Conservation (phyloP, 2,329 filamentous ascomycete species). For the Aspergillus sp. region DNA sequence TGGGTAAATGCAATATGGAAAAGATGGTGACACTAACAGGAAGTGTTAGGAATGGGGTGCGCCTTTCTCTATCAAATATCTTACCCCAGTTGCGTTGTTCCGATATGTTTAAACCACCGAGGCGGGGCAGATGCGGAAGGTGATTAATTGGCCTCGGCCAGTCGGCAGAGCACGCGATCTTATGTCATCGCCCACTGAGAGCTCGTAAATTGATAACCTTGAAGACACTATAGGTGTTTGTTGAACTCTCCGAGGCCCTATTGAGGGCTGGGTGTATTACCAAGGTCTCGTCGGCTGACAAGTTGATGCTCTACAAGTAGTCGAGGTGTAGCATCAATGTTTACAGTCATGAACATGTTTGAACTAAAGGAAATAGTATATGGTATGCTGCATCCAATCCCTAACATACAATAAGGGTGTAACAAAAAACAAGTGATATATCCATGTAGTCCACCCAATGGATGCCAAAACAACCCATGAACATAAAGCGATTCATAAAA, state of each 20-base stretch:
- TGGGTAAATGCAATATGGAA: not conserved
- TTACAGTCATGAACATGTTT: not conserved
- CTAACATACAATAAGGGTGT: constrained; percentile 37
- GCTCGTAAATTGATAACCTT: not conserved
- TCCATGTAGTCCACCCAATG: constrained; percentile 40
- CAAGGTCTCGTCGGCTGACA: not conserved
- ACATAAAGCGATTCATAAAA: constrained; percentile 35
- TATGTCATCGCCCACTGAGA: constrained; percentile 9
- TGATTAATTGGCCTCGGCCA: constrained; percentile 7
- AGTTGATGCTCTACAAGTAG: no score
- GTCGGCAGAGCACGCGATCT: constrained; percentile 21
- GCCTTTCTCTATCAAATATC: not conserved
- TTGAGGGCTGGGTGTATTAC: no score
- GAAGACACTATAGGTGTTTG: not conserved
- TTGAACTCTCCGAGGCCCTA: no score
- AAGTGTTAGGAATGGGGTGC: not conserved
- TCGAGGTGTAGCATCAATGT: not conserved
- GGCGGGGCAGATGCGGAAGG: constrained; percentile 6
- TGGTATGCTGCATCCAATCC: constrained; percentile 40
- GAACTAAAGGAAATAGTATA: constrained; percentile 30
- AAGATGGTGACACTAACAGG: not conserved
- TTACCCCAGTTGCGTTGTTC: not conserved
- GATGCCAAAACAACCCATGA: constrained; percentile 24
- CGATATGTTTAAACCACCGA: not conserved
- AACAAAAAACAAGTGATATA: constrained; percentile 37